Base-by-base conservation (phyloP, 306 rosid genomes). In the Trifolium fragiferum region DNA sequence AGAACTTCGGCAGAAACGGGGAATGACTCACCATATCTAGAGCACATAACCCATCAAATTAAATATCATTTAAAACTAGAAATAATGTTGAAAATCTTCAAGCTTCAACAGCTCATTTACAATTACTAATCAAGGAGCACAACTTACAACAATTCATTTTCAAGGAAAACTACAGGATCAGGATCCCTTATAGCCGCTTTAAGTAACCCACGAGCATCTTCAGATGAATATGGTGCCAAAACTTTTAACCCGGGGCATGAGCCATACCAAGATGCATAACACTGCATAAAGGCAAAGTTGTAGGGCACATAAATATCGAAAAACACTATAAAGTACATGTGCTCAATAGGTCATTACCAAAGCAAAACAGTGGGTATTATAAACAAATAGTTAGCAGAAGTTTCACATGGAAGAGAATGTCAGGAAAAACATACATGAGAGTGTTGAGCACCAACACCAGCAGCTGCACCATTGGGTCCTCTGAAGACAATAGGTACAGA, bases 381-480 rank as follows among this genome's bases (percentile, higher is more conserved):
- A 21, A 54, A 46, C 41, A 70, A 69, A 43, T 10, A 66, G 66
- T 41, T 35, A n/a, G 40, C 40, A 5, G 18, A 57, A 51, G 49
- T 33, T 16, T 27, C 55, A 19, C 44, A 18, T 33, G 54, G 35
- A 71, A 68, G 25, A 62, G 55, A 82, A 70, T 75, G 71, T 66
- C 4, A 10, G 40, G 68, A 51, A 68, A 82, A 68, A 73, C 86
- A 44, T 90, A 94, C 97, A 9, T 92, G 99, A 86, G 99, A 94
- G 83, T 92, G 99, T 84, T 94, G 97, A 50, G 99, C 99, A 81
- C 97, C 99, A 81, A 94, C 99, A 51, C 99, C 99, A 68, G 99
- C 90, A 74, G 99, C 99, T 72, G 99, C 99, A 75, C 99, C 99
- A 54, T 92, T 94, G 72, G 99, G 99, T 70, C 99, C 99, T 86